These are phyloP conservation scores for Ilyonectria destructans DNA, from an alignment of 2,329 filamentous ascomycete species.

Conservation along the genomic window DNA sequence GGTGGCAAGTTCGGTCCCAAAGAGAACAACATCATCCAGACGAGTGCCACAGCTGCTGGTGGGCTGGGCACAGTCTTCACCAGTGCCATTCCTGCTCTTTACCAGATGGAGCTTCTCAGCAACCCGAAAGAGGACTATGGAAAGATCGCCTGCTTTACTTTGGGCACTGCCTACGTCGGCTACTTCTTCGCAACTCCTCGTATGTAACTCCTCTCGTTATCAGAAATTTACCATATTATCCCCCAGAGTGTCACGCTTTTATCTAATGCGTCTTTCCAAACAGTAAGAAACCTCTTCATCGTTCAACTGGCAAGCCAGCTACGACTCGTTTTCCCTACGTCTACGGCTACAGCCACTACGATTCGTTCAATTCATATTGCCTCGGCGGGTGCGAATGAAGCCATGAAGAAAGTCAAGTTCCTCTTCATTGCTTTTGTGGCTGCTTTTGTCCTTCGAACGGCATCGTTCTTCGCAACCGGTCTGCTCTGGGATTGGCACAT, in stretches of 20 bases:
- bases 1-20: slow-evolving; percentile 68
- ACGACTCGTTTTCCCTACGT: slow-evolving; percentile 70
- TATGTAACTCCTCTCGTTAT: slow-evolving; percentile 62
- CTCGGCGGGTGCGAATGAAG: slow-evolving; percentile 63
- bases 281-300: slow-evolving; percentile 73
- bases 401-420: slow-evolving; percentile 69
- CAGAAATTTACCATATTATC: slow-evolving; percentile 35
- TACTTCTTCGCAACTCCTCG: neutral
- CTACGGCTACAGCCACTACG: slow-evolving; percentile 71
- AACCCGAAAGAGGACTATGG: slow-evolving; percentile 67
- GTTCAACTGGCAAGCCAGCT: slow-evolving; percentile 73
- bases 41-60: slow-evolving; percentile 70
- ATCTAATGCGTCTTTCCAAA: too few relatives aligned
- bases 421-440: slow-evolving; percentile 63
- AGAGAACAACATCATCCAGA: slow-evolving; percentile 74
- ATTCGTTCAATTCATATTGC: slow-evolving; percentile 73
- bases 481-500: slow-evolving; percentile 71
- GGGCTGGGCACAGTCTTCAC: slow-evolving; percentile 54
- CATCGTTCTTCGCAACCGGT: slow-evolving; percentile 70
- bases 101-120: slow-evolving; percentile 66
- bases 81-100: slow-evolving; percentile 17
- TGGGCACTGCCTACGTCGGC: slow-evolving; percentile 49
- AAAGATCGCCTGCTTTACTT: slow-evolving; percentile 72
- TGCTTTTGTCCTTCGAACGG: slow-evolving; percentile 66
- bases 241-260: too few relatives aligned